Base-by-base conservation (phyloP, 345 rosid genomes). In the Geranium rotundifolium region DNA sequence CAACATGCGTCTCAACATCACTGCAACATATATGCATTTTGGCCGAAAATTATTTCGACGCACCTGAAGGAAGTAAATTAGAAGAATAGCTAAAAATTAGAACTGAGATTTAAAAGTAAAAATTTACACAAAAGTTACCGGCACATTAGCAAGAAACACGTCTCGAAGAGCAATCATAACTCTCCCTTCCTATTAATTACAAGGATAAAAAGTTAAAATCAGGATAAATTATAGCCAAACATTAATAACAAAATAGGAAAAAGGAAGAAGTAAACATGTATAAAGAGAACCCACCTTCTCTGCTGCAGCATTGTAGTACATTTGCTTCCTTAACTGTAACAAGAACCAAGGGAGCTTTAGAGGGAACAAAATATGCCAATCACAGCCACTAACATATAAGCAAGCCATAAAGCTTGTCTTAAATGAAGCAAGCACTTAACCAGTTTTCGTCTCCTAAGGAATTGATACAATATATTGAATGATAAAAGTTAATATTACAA, bases 1-100 rank as follows among this genome's bases (percentile, higher is more conserved):
- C 85, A 92, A 73, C 84, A 92, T 84, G 68, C 97, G 82, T 73
- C 98, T 82, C 72, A 92, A 67, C 98, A 92, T 92, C 54, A 92
- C 97, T 54, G 85, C 95, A 69, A 87, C 98, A 79, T 92, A 92
- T 58, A 87, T 72, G 75, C 98, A 87, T 79, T 92, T 92, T 63
- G 83, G 95, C 54, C 81, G 95, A 68, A 85, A 85, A 76, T 87
- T 89, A 68, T 83, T 77, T 63, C 65, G 63, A 54, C 56, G 74
- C 63, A 89, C 93, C 98, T 89, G 61, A 56, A 65, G 56, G 58
- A 37, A 72, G 61, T 29, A 64, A 63, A 74, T 13, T 69, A 19
- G 62, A 79, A 31, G 49, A 31, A 66, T 4, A 55, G 18, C 56
- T 57, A 58, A 54, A 56, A 57, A 49, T 12, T 5, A 57, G 58